Percentiles rank a stretch among this genome's conserved stretches.
Evolutionary conservation across 2,329 filamentous ascomycete genomes (phyloP).

Genomic region (Cordyceps cateniannulata): DNA sequence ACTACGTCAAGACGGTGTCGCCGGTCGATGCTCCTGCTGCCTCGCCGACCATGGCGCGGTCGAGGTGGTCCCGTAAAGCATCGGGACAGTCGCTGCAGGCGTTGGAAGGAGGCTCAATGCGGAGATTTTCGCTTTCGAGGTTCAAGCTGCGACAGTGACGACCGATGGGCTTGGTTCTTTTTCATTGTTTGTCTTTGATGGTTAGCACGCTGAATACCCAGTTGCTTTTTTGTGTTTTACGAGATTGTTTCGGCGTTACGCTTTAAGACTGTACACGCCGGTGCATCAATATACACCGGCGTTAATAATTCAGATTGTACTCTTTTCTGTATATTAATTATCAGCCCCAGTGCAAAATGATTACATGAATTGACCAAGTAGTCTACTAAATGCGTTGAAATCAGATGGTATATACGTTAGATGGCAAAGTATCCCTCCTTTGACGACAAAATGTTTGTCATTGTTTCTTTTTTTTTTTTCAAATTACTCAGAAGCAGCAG

Average conservation of each 20-base stretch:
- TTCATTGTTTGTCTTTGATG: background rate
- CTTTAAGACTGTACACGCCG: background rate
- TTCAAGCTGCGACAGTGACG: background rate
- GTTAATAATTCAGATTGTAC: background rate
- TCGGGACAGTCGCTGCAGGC: constrained; percentile 3
- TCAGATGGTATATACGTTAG: background rate
- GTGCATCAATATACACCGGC: background rate
- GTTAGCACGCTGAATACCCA: background rate
- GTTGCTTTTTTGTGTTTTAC: background rate
- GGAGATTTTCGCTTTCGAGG: background rate
- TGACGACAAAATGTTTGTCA: too few species aligned
- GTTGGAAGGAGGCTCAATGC: background rate
- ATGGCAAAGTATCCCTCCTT: background rate
- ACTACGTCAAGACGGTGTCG: background rate
- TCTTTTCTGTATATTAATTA: background rate
- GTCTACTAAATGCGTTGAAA: background rate
- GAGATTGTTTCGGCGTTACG: background rate
- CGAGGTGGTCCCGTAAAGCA: background rate
- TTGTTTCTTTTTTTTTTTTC: too few species aligned
- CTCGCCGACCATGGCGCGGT: background rate
- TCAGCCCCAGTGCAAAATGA: background rate
- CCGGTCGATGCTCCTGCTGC: background rate
- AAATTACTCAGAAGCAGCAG: background rate
- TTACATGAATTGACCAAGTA: background rate
- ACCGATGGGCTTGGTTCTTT: background rate